Base-by-base conservation (phyloP, 2,329 filamentous ascomycete genomes). In the Trichoderma cornu-damae region DNA sequence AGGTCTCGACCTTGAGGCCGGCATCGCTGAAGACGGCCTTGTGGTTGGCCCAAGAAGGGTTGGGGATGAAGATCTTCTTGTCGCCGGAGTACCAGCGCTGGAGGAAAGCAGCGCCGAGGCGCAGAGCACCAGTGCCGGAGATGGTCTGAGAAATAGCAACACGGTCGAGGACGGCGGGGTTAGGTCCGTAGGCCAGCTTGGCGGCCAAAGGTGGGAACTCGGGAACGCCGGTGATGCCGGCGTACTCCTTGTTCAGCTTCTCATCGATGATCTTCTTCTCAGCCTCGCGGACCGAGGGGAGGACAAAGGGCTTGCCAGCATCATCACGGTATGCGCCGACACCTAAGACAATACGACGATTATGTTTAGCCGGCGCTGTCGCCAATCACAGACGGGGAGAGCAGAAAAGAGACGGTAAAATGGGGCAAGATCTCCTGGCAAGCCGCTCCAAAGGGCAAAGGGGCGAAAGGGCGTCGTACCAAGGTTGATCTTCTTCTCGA, bases 251-350 rank as follows among this genome's bases (percentile, higher is more conserved):
- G 84, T 97, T 94, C 69, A 94, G 74, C 68, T 84, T 82, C 64
- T 84, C 79, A 53, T 86, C 78, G 61, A 96, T 81, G 62, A 96
- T 83, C 79, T 90, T 90, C 75, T 90, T 81, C 82, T 97, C 94
- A 61, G 93, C 94, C 68, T 87, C 77, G 72, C 86, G 86, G 61
- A 99, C 94, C 48, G 93, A 96, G 60, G 93, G 93, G 61, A 99
- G 88, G 62, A 99, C 93, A 75, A 93, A 97, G 61, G 94, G 94
- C 83, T 97, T 96, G 77, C 94, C 94, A 77, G 90, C 82, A 82
- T 97, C 92, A 73, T 97, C 94, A 71, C 94, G 91, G 85, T 99
- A 99, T 70, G 94, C 94, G 70, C 94, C 94, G 65, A 97, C 94
- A 78, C 92, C 87, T 90, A 65, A n/a, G 40, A 11, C 8, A 16